These are phyloP conservation scores for Cardamine resedifolia DNA, from an alignment of 345 rosid species.

Conservation along the genomic window DNA sequence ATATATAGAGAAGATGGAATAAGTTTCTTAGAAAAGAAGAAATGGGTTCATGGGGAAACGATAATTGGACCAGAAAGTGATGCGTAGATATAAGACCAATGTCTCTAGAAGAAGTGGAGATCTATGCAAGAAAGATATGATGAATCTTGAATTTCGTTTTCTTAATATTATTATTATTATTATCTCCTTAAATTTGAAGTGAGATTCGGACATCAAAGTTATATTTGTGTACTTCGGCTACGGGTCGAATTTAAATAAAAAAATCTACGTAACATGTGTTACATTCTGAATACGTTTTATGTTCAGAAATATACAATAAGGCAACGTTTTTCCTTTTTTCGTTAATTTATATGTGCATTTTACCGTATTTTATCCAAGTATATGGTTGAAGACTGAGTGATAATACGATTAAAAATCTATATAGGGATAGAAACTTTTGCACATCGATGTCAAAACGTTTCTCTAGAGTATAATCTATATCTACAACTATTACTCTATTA, in stretches of 20 bases:
- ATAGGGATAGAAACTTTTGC: no score
- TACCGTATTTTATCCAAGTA: no score
- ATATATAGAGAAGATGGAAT: neutral
- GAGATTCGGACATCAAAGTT: slow-evolving; percentile 6
- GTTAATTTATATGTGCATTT: no score
- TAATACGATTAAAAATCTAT: no score
- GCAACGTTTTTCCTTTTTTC: no score
- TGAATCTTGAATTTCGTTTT: slow-evolving; percentile 23
- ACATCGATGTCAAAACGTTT: no score
- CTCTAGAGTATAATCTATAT: no score
- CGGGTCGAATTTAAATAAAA: neutral
- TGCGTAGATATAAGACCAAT: slow-evolving; percentile 34
- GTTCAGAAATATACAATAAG: no score
- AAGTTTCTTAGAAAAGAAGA: slow-evolving; percentile 33
- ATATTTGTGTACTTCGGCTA: neutral
- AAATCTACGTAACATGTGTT: neutral
- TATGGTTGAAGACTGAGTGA: no score
- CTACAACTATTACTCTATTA: no score
- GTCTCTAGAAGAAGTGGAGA: slow-evolving; percentile 24
- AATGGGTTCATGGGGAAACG: slow-evolving; percentile 36
- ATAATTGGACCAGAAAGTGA: slow-evolving; percentile 41
- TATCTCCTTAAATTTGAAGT: neutral
- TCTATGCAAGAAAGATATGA: slow-evolving; percentile 31
- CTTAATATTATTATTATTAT: neutral
- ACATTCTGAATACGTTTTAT: neutral